Base-by-base conservation (phyloP, 1,284 basidiomycete genomes). In the Apiotrichum porosum region DNA sequence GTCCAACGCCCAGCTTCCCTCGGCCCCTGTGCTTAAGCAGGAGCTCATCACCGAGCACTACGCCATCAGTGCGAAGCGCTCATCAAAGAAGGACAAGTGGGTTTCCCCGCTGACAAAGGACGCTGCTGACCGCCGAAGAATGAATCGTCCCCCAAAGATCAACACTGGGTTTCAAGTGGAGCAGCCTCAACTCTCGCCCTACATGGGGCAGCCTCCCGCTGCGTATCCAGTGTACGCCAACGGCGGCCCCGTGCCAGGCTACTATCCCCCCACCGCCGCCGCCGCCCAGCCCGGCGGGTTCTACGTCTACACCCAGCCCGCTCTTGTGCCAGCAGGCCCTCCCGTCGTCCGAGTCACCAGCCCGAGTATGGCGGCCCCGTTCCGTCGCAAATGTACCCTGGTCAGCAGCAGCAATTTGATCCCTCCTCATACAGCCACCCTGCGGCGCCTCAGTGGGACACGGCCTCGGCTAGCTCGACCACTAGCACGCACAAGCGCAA, bases 11-110 rank as follows among this genome's bases (percentile, higher is more conserved):
- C 47, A 42, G 38, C 43, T 51, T 19, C 47, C 47, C 35, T 45
- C 52, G 17, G 52, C 45, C 12, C 54, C 54, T 10, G 48, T 38
- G 42, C 54, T 56, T 43, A 56, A 56, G 48, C 51, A 52, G 38
- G 54, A 56, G 39, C 54, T 52, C 32, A 44, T 56, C 48, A 56
- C 54, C 23, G 54, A 56, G 48, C 54, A 56, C 48, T 56, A 56
- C 51, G 51, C 51, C 36, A 43, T 56, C 45, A 52, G 48, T 22
- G 54, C 51, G 4, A 56, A 53, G 36, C 54, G 51, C 13, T 24
- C 43, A 14, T 50, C 54, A 10, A 40, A 44, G 18, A 56, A 56
- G 37, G 54, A 56, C 44, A 56, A 51, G 49, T 51, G 37, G 22
- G 49, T 30, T 6, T 15, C 28, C 15, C 13, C 15, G 13, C n/a